A percentile compares a stretch with the other conserved stretches of the same genome.
Evolutionary conservation across 768 basidiomycete genomes (phyloP).

Genomic region (Termitomyces eurrhizus): DNA sequence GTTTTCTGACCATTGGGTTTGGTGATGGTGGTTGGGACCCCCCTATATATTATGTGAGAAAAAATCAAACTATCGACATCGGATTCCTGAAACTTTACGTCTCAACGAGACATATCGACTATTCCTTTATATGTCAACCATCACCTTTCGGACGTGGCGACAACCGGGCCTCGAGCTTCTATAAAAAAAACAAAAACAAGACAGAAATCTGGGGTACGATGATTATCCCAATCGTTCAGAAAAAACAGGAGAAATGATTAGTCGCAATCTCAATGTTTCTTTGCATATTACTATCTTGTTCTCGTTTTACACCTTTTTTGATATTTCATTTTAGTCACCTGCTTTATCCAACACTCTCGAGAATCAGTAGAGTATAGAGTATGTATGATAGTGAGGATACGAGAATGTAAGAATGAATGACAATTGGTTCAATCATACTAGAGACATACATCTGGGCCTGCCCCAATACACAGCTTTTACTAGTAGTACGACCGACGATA

Average conservation of each 20-base stretch:
- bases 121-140: conserved; percentile 28
- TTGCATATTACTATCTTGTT: no score
- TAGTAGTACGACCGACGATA: no score
- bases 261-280: no score
- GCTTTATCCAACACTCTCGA: no score
- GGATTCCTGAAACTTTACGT: conserved; percentile 43
- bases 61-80: conserved; percentile 30
- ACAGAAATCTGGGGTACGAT: not conserved
- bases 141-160: conserved; percentile 24
- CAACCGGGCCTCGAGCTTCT: not conserved
- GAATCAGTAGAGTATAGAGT: no score
- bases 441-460: no score
- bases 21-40: conserved; percentile 31
- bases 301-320: no score
- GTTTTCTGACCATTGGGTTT: conserved; percentile 34
- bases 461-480: no score
- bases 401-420: no score
- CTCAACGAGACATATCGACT: conserved; percentile 30
- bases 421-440: no score
- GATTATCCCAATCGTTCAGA: not conserved
- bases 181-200: not conserved
- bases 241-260: not conserved
- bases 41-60: conserved; percentile 26
- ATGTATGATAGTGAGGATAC: no score
- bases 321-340: no score